phyloP scores from a whole-genome alignment of 768 basidiomycete genomes.

The Trametes meyenii region DNA sequence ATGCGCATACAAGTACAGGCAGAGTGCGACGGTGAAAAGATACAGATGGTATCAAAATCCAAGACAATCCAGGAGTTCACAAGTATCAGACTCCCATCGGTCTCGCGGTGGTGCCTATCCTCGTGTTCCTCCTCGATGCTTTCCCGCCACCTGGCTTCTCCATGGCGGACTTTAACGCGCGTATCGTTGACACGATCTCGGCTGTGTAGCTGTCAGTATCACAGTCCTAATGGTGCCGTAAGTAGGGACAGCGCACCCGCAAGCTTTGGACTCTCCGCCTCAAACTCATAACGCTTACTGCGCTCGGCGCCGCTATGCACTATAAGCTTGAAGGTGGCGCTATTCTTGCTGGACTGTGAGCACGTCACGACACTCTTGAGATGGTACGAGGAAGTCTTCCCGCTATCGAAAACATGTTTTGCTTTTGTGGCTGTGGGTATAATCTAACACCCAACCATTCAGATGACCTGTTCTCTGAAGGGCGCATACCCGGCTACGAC shows the following conservation, averaged over 20 bases:
- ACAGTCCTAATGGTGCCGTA: neutral
- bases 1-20: neutral
- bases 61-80: neutral
- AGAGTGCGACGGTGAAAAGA: neutral
- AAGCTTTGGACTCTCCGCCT: conserved; percentile 83
- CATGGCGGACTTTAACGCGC: conserved; percentile 60
- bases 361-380: conserved; percentile 84
- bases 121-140: conserved; percentile 61
- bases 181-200: conserved; percentile 79
- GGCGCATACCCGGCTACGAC: conserved; percentile 23
- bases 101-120: conserved; percentile 11
- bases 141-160: conserved; percentile 68
- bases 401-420: conserved; percentile 84
- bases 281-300: conserved; percentile 95
- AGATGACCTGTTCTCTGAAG: neutral
- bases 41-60: conserved; percentile 1
- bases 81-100: conserved; percentile 19
- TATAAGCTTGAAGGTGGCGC: conserved; percentile 86
- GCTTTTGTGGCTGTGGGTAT: conserved; percentile 82
- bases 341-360: conserved; percentile 80
- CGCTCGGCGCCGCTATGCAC: conserved; percentile 68
- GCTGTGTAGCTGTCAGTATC: conserved; percentile 37
- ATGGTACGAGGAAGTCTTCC: conserved; percentile 91
- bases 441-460: conserved; percentile 54
- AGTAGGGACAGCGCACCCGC: conserved; percentile 67